These are phyloP conservation scores for Chlorencoelia australis DNA, from an alignment of 2,329 filamentous ascomycete genomes.

Conservation along the genomic window DNA sequence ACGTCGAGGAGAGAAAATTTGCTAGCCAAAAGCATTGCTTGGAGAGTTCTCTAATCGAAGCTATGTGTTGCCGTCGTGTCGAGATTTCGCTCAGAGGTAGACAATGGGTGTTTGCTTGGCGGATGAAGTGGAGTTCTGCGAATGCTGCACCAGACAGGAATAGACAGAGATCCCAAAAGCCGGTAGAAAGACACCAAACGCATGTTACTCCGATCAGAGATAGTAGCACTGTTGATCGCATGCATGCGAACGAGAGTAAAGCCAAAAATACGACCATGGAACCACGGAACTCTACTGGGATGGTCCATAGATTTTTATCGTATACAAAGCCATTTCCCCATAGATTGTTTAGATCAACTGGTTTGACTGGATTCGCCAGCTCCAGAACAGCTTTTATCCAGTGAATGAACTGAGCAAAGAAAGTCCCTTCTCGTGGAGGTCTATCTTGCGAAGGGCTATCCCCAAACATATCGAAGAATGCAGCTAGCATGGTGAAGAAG, in stretches of 20 bases:
- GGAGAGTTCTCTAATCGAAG: too few relatives aligned
- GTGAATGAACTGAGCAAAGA: conserved; percentile 1
- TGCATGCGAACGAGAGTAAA: conserved; percentile 10
- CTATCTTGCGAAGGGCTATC: not conserved
- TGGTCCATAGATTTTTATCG: conserved; percentile 12
- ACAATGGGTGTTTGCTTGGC: not conserved
- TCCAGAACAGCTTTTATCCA: conserved; percentile 2
- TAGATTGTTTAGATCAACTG: not conserved
- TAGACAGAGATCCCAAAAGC: conserved; percentile 11
- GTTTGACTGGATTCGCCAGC: not conserved
- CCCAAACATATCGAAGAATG: conserved; percentile 4
- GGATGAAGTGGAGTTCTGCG: conserved; percentile 6
- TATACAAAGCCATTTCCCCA: conserved; percentile 1
- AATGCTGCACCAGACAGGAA: conserved; percentile 13
- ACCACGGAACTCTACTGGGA: conserved; percentile 15
- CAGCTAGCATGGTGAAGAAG: conserved; percentile 20
- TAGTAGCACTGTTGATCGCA: conserved; percentile 2
- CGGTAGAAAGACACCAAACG: conserved; percentile 5
- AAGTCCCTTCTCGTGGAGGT: not conserved
- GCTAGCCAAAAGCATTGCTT: conserved; percentile 3
- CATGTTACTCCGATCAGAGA: conserved; percentile 2
- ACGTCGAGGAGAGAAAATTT: conserved; percentile 5
- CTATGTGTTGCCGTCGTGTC: too few relatives aligned
- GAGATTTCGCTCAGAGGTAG: too few relatives aligned
- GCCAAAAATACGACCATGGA: conserved; percentile 13